A percentile compares a stretch with the other conserved stretches of the same genome.
These are phyloP conservation scores for Saururus chinensis DNA, from an alignment of 164 flowering plant species.

Conservation along the genomic window DNA sequence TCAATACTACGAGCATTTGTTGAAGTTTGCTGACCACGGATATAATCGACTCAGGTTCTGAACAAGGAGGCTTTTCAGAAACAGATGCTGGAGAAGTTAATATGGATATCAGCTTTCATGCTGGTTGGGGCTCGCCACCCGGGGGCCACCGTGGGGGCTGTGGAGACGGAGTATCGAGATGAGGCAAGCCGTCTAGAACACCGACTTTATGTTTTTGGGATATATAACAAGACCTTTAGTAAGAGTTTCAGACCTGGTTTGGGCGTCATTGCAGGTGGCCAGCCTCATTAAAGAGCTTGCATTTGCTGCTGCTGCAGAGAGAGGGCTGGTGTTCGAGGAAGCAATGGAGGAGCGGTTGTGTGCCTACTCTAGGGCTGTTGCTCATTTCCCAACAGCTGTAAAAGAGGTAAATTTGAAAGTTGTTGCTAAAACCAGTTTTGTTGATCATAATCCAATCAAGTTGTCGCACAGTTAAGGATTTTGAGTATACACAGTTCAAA, in stretches of 20 bases:
- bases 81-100: conserved; percentile 95
- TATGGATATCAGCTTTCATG: conserved; percentile 96
- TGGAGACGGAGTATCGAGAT: conserved; percentile 68
- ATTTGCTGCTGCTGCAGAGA: conserved; percentile 75
- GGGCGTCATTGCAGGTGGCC: conserved; percentile 44
- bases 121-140: conserved; percentile 98
- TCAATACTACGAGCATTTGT: too few relatives aligned
- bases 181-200: conserved; percentile 35
- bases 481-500: conserved; percentile 49
- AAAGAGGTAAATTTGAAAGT: conserved; percentile 60
- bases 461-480: not conserved
- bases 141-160: conserved; percentile 87
- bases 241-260: not conserved
- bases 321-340: conserved; percentile 21
- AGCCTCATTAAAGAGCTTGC: conserved; percentile 79
- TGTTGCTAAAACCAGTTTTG: not conserved
- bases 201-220: not conserved
- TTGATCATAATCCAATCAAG: not conserved
- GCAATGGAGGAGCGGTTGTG: conserved; percentile 57
- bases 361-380: conserved; percentile 90
- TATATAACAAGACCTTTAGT: not conserved
- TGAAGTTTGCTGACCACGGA: too few relatives aligned
- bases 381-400: conserved; percentile 93
- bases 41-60: conserved; percentile 40
- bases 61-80: conserved; percentile 83